Evolutionary conservation across 2,329 filamentous ascomycete genomes (phyloP), one percentile per base, ranked within the genome.

Genomic region (Arthrobotrys pseudoclavata): DNA sequence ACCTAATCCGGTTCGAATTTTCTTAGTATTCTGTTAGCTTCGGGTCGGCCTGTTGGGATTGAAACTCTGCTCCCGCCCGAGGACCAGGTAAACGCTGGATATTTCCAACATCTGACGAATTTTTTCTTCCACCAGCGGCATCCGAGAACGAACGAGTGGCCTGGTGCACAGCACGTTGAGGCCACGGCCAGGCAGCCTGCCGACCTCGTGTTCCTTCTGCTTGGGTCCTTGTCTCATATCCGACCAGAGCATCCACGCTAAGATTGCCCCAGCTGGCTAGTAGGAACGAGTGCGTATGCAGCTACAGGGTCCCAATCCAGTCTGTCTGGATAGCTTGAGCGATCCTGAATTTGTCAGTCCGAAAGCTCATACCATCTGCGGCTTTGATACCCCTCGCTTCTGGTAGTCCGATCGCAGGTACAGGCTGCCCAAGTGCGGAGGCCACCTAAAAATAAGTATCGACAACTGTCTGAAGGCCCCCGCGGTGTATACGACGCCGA

Each of bases 401-500:
- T 53, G 69, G 22, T 24, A 13, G 20, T 18, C 26, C 20, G 29
- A 63, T 75, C 70, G 55, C 70, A 75, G 70, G 55, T 26, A 62
- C 70, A 69, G 55, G 63, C 63, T 63, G 13, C 24, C 26, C 15
- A 42, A 15, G 24, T 37, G 61, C 50, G 18, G 34, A 50, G 63
- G 53, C 55, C 55, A 75, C 45, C 70, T 75, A 75, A 75, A 75
- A 75, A 75, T 75, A 75, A 68, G 48, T 62, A 60, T 69, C 52
- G 64, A 69, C 50, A 69, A 55, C 24, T 52, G 50, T 45, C 24
- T 15, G 48, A 48, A 47, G 48, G 55, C 31, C 24, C 42, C 66
- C 37, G 26, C 40, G n/a, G 52, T 13, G 66, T 18, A 31, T 34
- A 61, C 53, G 53, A 69, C 48, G 31, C 48, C 20, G 34, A 31